Evolutionary conservation across 78 protist species (phyloP), one percentile per base, ranked within the genome.

Genomic region (Dictyostelium purpureum): DNA sequence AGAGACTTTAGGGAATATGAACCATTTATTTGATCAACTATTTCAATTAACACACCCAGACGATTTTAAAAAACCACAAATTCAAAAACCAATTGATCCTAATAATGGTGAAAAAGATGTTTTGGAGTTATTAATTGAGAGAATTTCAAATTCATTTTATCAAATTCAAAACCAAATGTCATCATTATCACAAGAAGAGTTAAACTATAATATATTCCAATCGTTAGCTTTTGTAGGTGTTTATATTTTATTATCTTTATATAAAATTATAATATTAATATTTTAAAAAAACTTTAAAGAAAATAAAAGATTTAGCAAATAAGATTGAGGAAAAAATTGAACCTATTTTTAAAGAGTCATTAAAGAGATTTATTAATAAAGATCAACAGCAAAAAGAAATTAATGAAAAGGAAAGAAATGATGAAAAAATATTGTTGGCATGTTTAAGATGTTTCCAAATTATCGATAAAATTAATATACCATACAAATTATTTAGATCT

Each of bases 101-200:
- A 59, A 59, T 63, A 61, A 10, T 31, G 31, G 31, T 16, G n/a
- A 61, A 28, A 26, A 21, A 1, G 40, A 67, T 40, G 24, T 38
- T 19, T 37, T 83, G 37, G 81, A 67, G 12, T 70, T 56, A 14
- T 49, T 71, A 21, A 83, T 83, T 40, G 90, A 83, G 3, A 75
- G 90, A 69, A 71, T 83, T 28, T 83, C 90, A 35, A 83, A 67
- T 56, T 70, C 90, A 67, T 83, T 83, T 52, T 83, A 70, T 40
- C 90, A 83, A 71, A 83, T 83, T 24, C 90, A 83, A 42, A 49
- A 71, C 71, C 90, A 83, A 83, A 21, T 83, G 24, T 38, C 52
- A 35, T 51, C 90, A 24, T 42, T 83, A n/a, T 26, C 90, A 71
- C 9, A 38, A 1, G 90, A 83, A 35, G 90, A 83, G 19, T 56